Evolutionary conservation across 108 stramenopile species (phyloP), one percentile per base, ranked within the genome.

Genomic region (Conticribra guillardii): DNA sequence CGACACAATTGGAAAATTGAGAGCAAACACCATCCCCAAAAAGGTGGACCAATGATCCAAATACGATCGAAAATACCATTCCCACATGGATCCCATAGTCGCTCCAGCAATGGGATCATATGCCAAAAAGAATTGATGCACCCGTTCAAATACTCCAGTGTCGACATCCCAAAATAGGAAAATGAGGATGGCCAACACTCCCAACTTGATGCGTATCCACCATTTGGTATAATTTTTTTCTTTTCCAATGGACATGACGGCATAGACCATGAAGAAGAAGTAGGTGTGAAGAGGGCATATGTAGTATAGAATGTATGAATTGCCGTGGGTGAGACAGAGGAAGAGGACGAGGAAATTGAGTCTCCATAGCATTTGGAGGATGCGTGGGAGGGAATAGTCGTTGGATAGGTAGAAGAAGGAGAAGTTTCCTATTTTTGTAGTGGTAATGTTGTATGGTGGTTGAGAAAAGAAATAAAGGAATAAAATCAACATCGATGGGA

Each of bases 221-320:
- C 83, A 91, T 69, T 91, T 96, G 57, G 84, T 88, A 72, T 97
- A 85, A 78, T 99, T 99, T 47, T 61, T 48, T 2, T 84, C 73
- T 49, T 69, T 79, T 17, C 66, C 80, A 46, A 93, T 81, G 46
- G 85, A 84, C 97, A 99, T 98, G 56, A 87, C 83, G 19, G 74
- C 84, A 66, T 96, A 98, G 8, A 98, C 97, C 87, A 99, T 92
- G 21, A 96, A 76, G 64, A 98, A 98, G 87, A 88, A 98, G 78
- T 95, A 97, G 49, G 97, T 98, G 73, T 99, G 98, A 74, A 99
- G 76, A 14, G 97, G 96, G 60, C 97, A 98, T 60, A 98, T 98
- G 74, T 98, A 98, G 79, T 99, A 99, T 1, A 99, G 92, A 71
- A 99, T 96, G 79, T 95, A 99, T 47, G 90, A 89, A 45, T 96